Percentiles rank a stretch among this genome's conserved stretches.
These are phyloP conservation scores for Recurvomyces mirabilis DNA, from an alignment of 495 filamentous ascomycete species.

Conservation along the genomic window DNA sequence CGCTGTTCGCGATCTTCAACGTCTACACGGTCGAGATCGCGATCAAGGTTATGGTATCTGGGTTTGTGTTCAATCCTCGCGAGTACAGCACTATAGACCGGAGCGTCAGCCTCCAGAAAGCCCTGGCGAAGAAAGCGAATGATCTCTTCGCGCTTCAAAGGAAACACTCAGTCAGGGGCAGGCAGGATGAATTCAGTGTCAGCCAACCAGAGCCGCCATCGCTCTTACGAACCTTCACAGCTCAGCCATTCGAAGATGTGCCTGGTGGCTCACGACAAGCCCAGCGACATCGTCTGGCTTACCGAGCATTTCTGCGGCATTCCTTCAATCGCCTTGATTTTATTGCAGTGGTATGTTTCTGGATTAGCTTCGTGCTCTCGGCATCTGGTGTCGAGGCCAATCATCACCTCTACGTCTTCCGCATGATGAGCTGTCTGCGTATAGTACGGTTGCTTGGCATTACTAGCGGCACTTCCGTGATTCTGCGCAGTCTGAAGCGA, in stretches of 20 bases:
- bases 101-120: conserved; percentile 57
- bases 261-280: conserved; percentile 63
- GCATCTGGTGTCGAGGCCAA: conserved; percentile 52
- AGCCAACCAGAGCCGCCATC: conserved; percentile 39
- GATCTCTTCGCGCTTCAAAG: conserved; percentile 69
- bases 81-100: conserved; percentile 76
- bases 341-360: conserved; percentile 89
- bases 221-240: conserved; percentile 72
- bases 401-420: conserved; percentile 75
- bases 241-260: conserved; percentile 45
- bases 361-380: conserved; percentile 71
- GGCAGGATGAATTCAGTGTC: not conserved
- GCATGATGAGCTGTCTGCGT: conserved; percentile 89
- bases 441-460: conserved; percentile 80
- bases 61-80: conserved; percentile 73
- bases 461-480: conserved; percentile 86
- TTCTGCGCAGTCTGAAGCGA: conserved; percentile 88
- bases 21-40: conserved; percentile 83
- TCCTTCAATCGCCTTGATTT: conserved; percentile 94
- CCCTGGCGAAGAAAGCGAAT: conserved; percentile 61
- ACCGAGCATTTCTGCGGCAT: conserved; percentile 86
- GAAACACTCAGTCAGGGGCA: conserved; percentile 47
- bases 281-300: conserved; percentile 71
- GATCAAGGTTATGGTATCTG: conserved; percentile 79
- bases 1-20: conserved; percentile 69